phyloP scores from a whole-genome alignment of 2,329 filamentous ascomycete genomes.

The Aotearoamyces nothofagi region DNA sequence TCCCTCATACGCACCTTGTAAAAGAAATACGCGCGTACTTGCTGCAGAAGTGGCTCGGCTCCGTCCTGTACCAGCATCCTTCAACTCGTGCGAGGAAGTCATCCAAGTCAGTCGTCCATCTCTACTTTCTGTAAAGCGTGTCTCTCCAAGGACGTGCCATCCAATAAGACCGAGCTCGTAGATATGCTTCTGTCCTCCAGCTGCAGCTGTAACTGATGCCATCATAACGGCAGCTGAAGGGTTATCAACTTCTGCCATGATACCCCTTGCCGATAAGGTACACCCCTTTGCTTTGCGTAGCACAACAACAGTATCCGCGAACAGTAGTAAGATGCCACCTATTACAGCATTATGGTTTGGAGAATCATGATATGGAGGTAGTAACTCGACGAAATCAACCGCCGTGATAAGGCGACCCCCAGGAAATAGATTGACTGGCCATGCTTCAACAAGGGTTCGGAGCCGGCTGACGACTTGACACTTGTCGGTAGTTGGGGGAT shows the following conservation, averaged over 20 bases:
- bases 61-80: constrained; percentile 33
- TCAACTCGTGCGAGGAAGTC: constrained; percentile 46
- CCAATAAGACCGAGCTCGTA: constrained; percentile 66
- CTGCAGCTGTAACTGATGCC: constrained; percentile 47
- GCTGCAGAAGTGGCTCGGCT: constrained; percentile 32
- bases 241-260: constrained; percentile 76
- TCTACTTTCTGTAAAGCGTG: constrained; percentile 57
- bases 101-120: constrained; percentile 54
- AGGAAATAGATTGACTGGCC: constrained; percentile 58
- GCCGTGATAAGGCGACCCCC: constrained; percentile 68
- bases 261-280: constrained; percentile 54
- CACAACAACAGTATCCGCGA: constrained; percentile 67
- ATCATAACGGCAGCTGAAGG: constrained; percentile 50
- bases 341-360: constrained; percentile 19
- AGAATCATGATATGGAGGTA: constrained; percentile 48
- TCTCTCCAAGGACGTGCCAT: constrained; percentile 51
- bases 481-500: constrained; percentile 55
- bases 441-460: constrained; percentile 60
- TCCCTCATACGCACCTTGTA: constrained; percentile 64
- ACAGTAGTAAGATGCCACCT: constrained; percentile 65
- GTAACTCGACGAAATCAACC: constrained; percentile 63
- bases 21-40: constrained; percentile 52
- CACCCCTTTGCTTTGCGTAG: constrained; percentile 53
- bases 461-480: constrained; percentile 60
- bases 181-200: constrained; percentile 36